A percentile compares a stretch with the other conserved stretches of the same genome.
Conservation (phyloP, 257 asterid genomes). For the Anisodus acutangulus region DNA sequence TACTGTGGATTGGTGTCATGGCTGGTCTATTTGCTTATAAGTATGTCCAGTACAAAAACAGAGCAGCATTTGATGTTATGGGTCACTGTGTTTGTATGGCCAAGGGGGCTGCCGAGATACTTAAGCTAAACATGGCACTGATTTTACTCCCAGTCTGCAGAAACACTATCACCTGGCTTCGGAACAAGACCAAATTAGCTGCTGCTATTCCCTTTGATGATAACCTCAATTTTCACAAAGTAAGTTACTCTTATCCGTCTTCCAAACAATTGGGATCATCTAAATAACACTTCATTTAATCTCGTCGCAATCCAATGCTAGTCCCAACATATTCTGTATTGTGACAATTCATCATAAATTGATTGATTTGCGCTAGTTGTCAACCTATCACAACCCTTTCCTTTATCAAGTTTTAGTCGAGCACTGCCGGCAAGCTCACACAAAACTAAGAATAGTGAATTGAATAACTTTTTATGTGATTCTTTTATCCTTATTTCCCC, state of each 20-base stretch:
- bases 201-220: slow-evolving; percentile 80
- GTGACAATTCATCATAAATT: neutral
- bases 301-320: neutral
- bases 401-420: neutral
- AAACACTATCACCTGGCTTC: slow-evolving; percentile 88
- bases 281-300: neutral
- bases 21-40: slow-evolving; percentile 76
- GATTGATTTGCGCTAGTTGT: neutral
- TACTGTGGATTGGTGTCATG: slow-evolving; percentile 84
- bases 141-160: slow-evolving; percentile 83
- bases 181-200: slow-evolving; percentile 72
- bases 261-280: neutral
- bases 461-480: neutral
- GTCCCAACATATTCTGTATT: neutral
- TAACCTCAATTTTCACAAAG: slow-evolving; percentile 84
- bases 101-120: slow-evolving; percentile 93
- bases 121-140: slow-evolving; percentile 90
- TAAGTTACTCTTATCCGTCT: slow-evolving; percentile 26
- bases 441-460: neutral
- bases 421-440: too few relatives aligned
- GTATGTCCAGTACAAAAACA: slow-evolving; percentile 64
- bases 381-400: neutral
- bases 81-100: slow-evolving; percentile 90
- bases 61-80: slow-evolving; percentile 62
- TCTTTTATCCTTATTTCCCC: neutral